phyloP scores from a whole-genome alignment of 1,139 yeast genomes.

The Pichia sp. region DNA sequence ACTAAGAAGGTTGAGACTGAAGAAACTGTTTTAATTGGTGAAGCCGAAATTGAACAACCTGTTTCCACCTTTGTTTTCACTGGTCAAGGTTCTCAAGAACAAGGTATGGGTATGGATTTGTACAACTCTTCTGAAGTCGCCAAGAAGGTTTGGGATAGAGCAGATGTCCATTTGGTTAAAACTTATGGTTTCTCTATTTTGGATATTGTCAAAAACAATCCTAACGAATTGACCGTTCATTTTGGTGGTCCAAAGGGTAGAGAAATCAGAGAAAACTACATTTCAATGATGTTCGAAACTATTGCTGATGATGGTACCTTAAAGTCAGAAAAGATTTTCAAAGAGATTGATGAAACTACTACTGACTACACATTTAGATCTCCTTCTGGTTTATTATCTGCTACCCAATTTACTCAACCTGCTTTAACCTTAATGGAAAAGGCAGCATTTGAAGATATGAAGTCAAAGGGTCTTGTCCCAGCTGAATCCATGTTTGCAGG shows the following conservation, averaged over 20 bases:
- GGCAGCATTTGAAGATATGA: constrained; percentile 97
- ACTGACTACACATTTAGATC: constrained; percentile 84
- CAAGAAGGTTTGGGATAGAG: constrained; percentile 94
- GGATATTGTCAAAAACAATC: constrained; percentile 92
- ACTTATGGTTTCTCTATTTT: constrained; percentile 96
- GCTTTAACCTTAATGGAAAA: constrained; percentile 99
- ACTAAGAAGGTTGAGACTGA: constrained; percentile 77
- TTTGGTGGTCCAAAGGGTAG: constrained; percentile 98
- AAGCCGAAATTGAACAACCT: constrained; percentile 98
- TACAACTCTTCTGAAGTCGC: constrained; percentile 90
- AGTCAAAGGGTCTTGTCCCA: constrained; percentile 91
- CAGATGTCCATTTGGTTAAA: constrained; percentile 84
- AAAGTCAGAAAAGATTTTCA: constrained; percentile 90
- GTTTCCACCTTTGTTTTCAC: constrained; percentile 94
- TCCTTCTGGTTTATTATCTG: constrained; percentile 91
- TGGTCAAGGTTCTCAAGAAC: constrained; percentile 99
- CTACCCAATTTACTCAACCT: constrained; percentile 99
- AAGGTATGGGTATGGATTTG: constrained; percentile 99
- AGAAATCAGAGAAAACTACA: constrained; percentile 87
- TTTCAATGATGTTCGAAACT: constrained; percentile 96
- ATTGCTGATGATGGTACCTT: constrained; percentile 77
- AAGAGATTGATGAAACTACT: constrained; percentile 75
- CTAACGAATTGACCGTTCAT: constrained; percentile 89
- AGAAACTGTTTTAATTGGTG: constrained; percentile 75
- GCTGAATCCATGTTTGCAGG: constrained; percentile 95